These are phyloP conservation scores for Cladophialophora carrionii DNA, from an alignment of 2,329 filamentous ascomycete species.

Conservation along the genomic window DNA sequence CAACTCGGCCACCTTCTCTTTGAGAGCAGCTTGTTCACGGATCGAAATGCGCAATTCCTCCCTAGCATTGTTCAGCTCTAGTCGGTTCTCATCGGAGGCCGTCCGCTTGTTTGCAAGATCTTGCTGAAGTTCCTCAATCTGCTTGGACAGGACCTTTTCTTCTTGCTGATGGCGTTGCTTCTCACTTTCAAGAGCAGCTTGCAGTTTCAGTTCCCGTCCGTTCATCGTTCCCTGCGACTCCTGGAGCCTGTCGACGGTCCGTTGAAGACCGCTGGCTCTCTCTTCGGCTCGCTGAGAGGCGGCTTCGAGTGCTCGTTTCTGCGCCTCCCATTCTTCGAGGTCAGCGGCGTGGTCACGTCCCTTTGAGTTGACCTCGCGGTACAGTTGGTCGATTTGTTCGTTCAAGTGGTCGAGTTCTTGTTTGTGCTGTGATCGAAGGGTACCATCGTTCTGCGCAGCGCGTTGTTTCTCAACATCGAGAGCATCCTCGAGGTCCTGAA, in stretches of 20 bases:
- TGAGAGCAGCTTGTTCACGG: conserved; percentile 64
- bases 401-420: conserved; percentile 59
- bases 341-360: conserved; percentile 72
- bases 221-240: conserved; percentile 69
- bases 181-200: conserved; percentile 71
- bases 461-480: conserved; percentile 61
- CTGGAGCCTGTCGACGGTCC: conserved; percentile 70
- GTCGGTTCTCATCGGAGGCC: conserved; percentile 66
- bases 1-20: conserved; percentile 67
- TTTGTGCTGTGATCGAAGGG: conserved; percentile 60
- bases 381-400: conserved; percentile 63
- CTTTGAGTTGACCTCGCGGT: conserved; percentile 68
- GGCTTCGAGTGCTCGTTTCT: conserved; percentile 66
- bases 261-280: conserved; percentile 67
- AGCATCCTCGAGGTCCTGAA: conserved; percentile 55
- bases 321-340: conserved; percentile 72
- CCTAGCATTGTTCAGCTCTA: conserved; percentile 66
- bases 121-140: conserved; percentile 73
- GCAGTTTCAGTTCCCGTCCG: conserved; percentile 68
- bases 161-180: conserved; percentile 72
- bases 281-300: conserved; percentile 70
- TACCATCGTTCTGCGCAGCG: conserved; percentile 63
- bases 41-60: conserved; percentile 72
- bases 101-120: conserved; percentile 70
- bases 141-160: conserved; percentile 69